Conservation (phyloP, 768 basidiomycete genomes). For the Trametes elegans region DNA sequence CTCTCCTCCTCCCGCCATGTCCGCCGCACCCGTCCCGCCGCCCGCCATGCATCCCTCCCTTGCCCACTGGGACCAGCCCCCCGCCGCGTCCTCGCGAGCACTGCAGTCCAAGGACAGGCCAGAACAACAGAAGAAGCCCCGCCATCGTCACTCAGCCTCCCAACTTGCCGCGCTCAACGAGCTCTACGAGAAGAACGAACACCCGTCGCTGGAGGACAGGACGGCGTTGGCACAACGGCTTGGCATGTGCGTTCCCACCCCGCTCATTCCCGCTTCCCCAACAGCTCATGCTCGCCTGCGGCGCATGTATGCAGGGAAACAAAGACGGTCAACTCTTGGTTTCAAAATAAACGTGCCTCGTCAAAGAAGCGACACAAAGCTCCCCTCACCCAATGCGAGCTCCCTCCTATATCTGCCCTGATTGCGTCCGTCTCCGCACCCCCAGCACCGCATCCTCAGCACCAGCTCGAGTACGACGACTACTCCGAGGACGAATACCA, state of each 20-base stretch:
- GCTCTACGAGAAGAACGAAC: slow-evolving; percentile 74
- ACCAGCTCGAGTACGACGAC: slow-evolving; percentile 41
- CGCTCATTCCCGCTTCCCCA: background rate
- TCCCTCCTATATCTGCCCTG: slow-evolving; percentile 40
- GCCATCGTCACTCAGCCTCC: slow-evolving; percentile 69
- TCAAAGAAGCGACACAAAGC: slow-evolving; percentile 63
- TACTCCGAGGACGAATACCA: slow-evolving; percentile 45
- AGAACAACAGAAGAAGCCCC: slow-evolving; percentile 68
- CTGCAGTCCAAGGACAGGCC: slow-evolving; percentile 22
- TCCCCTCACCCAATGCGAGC: slow-evolving; percentile 29
- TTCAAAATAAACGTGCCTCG: slow-evolving; percentile 84
- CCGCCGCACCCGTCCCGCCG: slow-evolving; percentile 11
- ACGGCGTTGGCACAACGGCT: slow-evolving; percentile 66
- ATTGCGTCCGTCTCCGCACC: slow-evolving; percentile 39
- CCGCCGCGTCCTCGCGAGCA: slow-evolving; percentile 29
- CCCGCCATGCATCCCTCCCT: slow-evolving; percentile 21
- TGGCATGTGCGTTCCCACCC: slow-evolving; percentile 61
- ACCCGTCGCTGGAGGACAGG: slow-evolving; percentile 69
- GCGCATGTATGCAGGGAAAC: slow-evolving; percentile 56
- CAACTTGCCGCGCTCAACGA: slow-evolving; percentile 78
- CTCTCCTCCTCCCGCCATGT: slow-evolving; percentile 15
- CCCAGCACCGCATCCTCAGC: slow-evolving; percentile 28
- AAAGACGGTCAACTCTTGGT: slow-evolving; percentile 86
- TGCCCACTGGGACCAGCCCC: slow-evolving; percentile 18
- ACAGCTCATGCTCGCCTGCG: slow-evolving; percentile 13